These are phyloP conservation scores for Cordyceps tenuipes DNA, from an alignment of 2,329 filamentous ascomycete species.

Conservation along the genomic window DNA sequence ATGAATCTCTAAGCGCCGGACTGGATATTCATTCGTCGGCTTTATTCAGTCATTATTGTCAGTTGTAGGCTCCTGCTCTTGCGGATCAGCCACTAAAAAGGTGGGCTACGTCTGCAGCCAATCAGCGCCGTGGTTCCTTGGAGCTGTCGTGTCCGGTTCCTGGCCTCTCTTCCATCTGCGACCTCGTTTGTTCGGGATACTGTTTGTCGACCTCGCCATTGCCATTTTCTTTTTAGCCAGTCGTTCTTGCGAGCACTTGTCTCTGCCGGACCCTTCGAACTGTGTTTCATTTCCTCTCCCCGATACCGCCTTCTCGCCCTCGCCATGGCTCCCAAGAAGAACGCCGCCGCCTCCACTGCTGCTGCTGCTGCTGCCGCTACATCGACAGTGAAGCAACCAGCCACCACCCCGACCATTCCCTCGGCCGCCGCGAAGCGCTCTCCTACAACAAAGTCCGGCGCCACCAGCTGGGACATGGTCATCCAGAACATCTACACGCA, in stretches of 20 bases:
- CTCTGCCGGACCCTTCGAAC: too few species aligned
- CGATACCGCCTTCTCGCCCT: slow-evolving; percentile 10
- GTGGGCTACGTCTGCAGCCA: slow-evolving; percentile 17
- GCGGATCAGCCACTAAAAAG: not conserved
- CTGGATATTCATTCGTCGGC: too few species aligned
- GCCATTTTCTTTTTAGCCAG: not conserved
- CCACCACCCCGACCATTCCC: slow-evolving; percentile 23
- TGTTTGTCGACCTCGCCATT: not conserved
- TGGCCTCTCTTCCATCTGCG: slow-evolving; percentile 14
- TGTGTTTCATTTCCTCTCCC: not conserved
- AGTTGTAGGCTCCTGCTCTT: too few species aligned
- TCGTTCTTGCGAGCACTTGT: not conserved
- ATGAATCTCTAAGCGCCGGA: too few species aligned
- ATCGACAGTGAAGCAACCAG: slow-evolving; percentile 36
- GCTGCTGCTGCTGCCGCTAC: slow-evolving; percentile 25
- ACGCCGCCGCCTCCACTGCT: slow-evolving; percentile 28
- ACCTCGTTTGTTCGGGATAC: not conserved
- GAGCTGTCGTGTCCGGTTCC: slow-evolving; percentile 30
- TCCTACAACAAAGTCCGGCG: slow-evolving; percentile 19
- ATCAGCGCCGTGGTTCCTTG: slow-evolving; percentile 22
- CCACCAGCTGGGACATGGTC: slow-evolving; percentile 48
- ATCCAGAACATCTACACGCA: slow-evolving; percentile 62
- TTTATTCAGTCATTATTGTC: too few species aligned
- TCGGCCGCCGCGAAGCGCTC: slow-evolving; percentile 17
- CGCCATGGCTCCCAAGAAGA: slow-evolving; percentile 46